phyloP scores from a whole-genome alignment of 2,329 filamentous ascomycete species.

The Pestalotiopsis sp. region DNA sequence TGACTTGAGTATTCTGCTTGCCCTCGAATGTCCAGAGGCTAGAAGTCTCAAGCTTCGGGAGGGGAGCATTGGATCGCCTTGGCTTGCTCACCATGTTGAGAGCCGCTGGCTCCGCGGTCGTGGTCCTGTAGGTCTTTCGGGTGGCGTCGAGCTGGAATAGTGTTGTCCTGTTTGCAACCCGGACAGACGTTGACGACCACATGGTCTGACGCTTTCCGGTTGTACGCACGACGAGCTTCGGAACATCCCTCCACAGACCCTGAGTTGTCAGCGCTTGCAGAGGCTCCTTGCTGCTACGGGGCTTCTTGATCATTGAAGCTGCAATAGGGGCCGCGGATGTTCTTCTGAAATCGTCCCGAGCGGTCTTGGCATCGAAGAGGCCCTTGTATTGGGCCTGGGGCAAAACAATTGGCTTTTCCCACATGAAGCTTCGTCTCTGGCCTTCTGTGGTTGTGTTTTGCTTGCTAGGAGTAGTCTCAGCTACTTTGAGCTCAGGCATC shows the following conservation, averaged over 20 bases:
- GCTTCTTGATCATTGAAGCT: slow-evolving; percentile 18
- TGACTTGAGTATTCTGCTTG: slow-evolving; percentile 18
- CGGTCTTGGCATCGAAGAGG: slow-evolving; percentile 22
- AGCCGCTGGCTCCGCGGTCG: slow-evolving; percentile 35
- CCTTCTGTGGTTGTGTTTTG: not conserved
- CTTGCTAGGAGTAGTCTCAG: not conserved
- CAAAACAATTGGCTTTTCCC: slow-evolving; percentile 16
- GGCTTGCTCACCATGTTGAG: slow-evolving; percentile 34
- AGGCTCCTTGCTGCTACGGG: slow-evolving; percentile 19
- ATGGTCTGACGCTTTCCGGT: slow-evolving; percentile 3
- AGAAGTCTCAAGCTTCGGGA: slow-evolving; percentile 25
- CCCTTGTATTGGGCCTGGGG: slow-evolving; percentile 14
- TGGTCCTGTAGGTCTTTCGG: slow-evolving; percentile 33
- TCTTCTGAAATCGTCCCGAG: slow-evolving; percentile 22
- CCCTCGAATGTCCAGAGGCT: slow-evolving; percentile 23
- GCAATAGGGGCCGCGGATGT: slow-evolving; percentile 23
- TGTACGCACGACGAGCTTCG: not conserved
- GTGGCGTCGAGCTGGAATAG: slow-evolving; percentile 35
- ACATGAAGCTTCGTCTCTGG: slow-evolving; percentile 15
- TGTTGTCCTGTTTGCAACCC: slow-evolving; percentile 13
- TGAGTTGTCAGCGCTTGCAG: slow-evolving; percentile 34
- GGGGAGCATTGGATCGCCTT: slow-evolving; percentile 27
- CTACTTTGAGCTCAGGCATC: not conserved
- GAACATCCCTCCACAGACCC: slow-evolving; percentile 34
- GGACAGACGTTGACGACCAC: slow-evolving; percentile 11